Evolutionary conservation across 2,329 filamentous ascomycete species (phyloP).

Genomic region (Ceratocystis smalleyi): DNA sequence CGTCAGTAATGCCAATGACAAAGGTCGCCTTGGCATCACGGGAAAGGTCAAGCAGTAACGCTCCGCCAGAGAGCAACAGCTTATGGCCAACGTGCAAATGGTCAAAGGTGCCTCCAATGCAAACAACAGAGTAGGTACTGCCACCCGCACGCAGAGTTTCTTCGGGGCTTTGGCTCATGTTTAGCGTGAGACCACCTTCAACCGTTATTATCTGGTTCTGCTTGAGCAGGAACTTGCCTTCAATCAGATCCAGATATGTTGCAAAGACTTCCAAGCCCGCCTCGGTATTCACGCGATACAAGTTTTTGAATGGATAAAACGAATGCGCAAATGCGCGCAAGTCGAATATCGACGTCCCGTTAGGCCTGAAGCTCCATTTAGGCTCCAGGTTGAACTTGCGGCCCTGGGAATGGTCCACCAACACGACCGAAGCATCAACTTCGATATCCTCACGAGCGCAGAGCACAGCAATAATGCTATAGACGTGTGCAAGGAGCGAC

Average conservation of each 20-base stretch:
- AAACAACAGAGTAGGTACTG: slow-evolving; percentile 32
- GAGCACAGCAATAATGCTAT: slow-evolving; percentile 60
- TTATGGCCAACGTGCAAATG: slow-evolving; percentile 93
- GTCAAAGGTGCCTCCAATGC: slow-evolving; percentile 88
- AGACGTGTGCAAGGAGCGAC: slow-evolving; percentile 57
- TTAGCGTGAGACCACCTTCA: slow-evolving; percentile 31
- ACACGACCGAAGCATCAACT: slow-evolving; percentile 53
- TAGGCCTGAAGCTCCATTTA: slow-evolving; percentile 27
- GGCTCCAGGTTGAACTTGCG: slow-evolving; percentile 24
- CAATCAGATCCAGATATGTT: slow-evolving; percentile 33
- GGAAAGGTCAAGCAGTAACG: slow-evolving; percentile 43
- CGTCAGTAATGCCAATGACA: slow-evolving; percentile 76
- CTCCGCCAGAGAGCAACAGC: slow-evolving; percentile 77
- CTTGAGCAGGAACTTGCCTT: slow-evolving; percentile 32
- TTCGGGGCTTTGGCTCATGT: neutral
- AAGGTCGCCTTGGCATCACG: slow-evolving; percentile 34
- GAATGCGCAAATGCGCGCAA: slow-evolving; percentile 37
- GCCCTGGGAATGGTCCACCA: slow-evolving; percentile 46
- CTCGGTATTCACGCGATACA: slow-evolving; percentile 54
- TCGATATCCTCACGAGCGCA: slow-evolving; percentile 46
- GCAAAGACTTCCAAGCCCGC: slow-evolving; percentile 43
- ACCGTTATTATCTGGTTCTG: slow-evolving; percentile 38
- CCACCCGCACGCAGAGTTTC: neutral
- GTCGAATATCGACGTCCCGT: slow-evolving; percentile 34
- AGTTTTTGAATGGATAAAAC: slow-evolving; percentile 44